phyloP scores from a whole-genome alignment of 208 protist genomes.

The Leishmania tropica region DNA sequence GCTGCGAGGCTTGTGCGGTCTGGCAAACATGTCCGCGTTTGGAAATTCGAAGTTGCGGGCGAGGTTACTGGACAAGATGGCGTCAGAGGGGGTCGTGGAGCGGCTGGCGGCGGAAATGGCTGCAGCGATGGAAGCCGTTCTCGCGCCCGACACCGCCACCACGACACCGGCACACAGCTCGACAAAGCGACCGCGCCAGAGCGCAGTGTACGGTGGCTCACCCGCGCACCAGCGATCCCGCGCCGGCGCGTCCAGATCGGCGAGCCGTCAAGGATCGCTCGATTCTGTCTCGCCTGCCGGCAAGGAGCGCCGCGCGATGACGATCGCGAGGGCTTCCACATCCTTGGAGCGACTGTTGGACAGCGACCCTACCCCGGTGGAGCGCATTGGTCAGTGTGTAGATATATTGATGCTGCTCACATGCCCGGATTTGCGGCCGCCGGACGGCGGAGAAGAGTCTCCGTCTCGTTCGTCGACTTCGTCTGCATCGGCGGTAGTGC shows the following conservation, averaged over 20 bases:
- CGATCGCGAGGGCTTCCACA: not conserved
- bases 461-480: slow-evolving; percentile 34
- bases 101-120: slow-evolving; percentile 53
- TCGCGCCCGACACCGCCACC: not conserved
- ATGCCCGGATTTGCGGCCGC: slow-evolving; percentile 58
- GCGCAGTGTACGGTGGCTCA: not conserved
- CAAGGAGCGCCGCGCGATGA: not conserved
- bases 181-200: slow-evolving; percentile 13
- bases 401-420: slow-evolving; percentile 77
- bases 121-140: slow-evolving; percentile 15
- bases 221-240: slow-evolving; percentile 20
- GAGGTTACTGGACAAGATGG: slow-evolving; percentile 75
- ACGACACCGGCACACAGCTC: slow-evolving; percentile 4
- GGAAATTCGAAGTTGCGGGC: slow-evolving; percentile 61
- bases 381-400: slow-evolving; percentile 69
- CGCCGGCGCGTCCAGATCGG: not conserved
- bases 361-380: slow-evolving; percentile 35
- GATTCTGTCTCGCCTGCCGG: not conserved
- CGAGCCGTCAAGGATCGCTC: not conserved
- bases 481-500: slow-evolving; percentile 39
- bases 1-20: slow-evolving; percentile 58
- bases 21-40: slow-evolving; percentile 70
- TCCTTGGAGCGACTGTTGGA: slow-evolving; percentile 20
- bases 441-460: slow-evolving; percentile 34
- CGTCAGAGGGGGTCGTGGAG: slow-evolving; percentile 66